Evolutionary conservation across 345 rosid genomes (phyloP), one percentile per base, ranked within the genome.

Genomic region (Schrenkiella parvula): DNA sequence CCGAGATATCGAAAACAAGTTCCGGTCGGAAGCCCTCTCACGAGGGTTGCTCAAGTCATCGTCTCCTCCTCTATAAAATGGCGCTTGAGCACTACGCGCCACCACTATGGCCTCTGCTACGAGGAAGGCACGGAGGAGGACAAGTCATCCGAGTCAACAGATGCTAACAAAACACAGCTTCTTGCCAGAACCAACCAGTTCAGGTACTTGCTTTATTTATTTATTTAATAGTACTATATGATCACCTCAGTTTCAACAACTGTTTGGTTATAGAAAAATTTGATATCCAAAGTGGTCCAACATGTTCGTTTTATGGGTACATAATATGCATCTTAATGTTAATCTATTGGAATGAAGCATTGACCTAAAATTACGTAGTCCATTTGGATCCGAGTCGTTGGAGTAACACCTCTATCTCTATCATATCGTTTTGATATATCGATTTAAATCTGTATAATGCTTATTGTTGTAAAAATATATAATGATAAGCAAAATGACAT

Each of bases 1-100:
- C 89, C 78, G 9, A 78, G 61, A 43, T 93, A 91, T 76, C 73
- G 87, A 46, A 82, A 64, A 35, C 82, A 88, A 41, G 65, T 73
- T 14, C 95, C 92, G 2, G 71, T 78, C 0, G 95, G 96, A 6
- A 91, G 97, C 59, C 97, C 97, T 1, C 76, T 87, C 54, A 82
- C 95, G 1, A 71, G 47, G n/a, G 70, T 93, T 50, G 86, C 81
- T 21, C 96, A 88, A 37, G 98, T 91, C 72, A 22, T 93, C 6
- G 87, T 90, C 6, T 92, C 98, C 0, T 87, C 95, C 0, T 61
- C 64, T 0, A 69, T 74, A 69, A 93, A 93, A 82, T 68, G 91
- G 89, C 78, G 87, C 38, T 43, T 83, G 73, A 80, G 44, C 39
- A 82, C 83, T 38, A 68, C 84, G 4, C 71, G 8, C 21, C 78